Base-by-base conservation (phyloP, 768 basidiomycete genomes). In the Hemileccinum impolitum region DNA sequence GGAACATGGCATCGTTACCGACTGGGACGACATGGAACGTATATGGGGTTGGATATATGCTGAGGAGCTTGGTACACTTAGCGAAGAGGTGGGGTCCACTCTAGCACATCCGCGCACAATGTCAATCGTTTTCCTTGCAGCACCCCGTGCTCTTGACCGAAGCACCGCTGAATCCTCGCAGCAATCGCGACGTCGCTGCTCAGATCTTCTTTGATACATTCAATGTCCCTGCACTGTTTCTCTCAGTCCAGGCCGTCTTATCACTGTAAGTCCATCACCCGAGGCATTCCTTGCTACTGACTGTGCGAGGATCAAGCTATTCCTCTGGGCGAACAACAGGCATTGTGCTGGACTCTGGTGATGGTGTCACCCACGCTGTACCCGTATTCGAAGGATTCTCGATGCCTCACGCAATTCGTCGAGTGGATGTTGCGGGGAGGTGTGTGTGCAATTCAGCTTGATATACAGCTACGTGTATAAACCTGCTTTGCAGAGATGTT, bases 21-120 rank as follows among this genome's bases (percentile, higher is more conserved):
- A 99, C 73, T 99, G 96, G 95, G 96, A 99, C 65, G 96, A 99
- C 65, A 99, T 99, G 96, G 96, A 99, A 68, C 84, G 90, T 52
- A 97, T 99, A 78, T 99, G 96, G 96, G 88, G 80, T 56, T 94
- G 92, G 87, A 89, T 98, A 40, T 99, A 97, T 65, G 85, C 90
- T 18, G 94, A 98, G 65, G 95, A 96, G 64, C 75, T 98, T 39
- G 90, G 91, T 18, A 96, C 94, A 5, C 73, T 97, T 58, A 94
- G 92, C 64, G 96, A 98, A 75, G 95, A 98, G 84, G 95, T 95
- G 54, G 51, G 75, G 59, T 31, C 12, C 28, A 21, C 28, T 21
- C 39, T 38, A 8, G n/a, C 21, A 11, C 40, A 6, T 39, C 13
- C 38, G 12, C 4, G 2, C 31, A 19, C 51, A n/a, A 38, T 46